phyloP scores from a whole-genome alignment of 495 filamentous ascomycete genomes.

The Neurospora sp. region DNA sequence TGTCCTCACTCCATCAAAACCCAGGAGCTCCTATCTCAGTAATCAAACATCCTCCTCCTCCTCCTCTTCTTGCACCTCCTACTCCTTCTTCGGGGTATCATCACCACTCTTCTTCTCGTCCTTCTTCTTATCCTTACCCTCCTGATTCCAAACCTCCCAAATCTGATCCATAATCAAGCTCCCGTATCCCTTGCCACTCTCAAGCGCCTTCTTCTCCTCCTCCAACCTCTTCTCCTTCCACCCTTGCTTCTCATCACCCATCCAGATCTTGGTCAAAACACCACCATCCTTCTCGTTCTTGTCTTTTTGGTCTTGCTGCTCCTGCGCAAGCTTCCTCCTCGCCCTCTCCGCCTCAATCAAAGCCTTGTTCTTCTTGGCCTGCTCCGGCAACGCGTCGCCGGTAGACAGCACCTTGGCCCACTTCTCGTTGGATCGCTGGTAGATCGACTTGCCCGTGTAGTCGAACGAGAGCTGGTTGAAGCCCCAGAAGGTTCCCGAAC shows the following conservation, averaged over 20 bases:
- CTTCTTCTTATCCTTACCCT: constrained; percentile 8
- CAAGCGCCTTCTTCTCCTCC: constrained; percentile 62
- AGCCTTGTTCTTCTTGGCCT: constrained; percentile 45
- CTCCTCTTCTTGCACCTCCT: background rate
- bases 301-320: constrained; percentile 6
- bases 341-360: constrained; percentile 34
- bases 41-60: background rate
- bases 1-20: background rate
- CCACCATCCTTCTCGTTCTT: constrained; percentile 27
- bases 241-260: constrained; percentile 57
- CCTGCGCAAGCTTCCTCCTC: constrained; percentile 16
- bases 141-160: constrained; percentile 65
- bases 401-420: constrained; percentile 7
- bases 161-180: constrained; percentile 78
- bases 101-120: constrained; percentile 2
- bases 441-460: constrained; percentile 48
- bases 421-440: constrained; percentile 16
- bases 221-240: constrained; percentile 65
- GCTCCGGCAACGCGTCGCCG: constrained; percentile 27
- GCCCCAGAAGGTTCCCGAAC: constrained; percentile 47
- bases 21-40: background rate
- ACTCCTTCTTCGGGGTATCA: constrained; percentile 9
- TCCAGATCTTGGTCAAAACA: constrained; percentile 41
- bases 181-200: constrained; percentile 70
- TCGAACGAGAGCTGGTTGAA: constrained; percentile 54